These are phyloP conservation scores for Penicillium subrubescens DNA, from an alignment of 495 filamentous ascomycete genomes.

Conservation along the genomic window DNA sequence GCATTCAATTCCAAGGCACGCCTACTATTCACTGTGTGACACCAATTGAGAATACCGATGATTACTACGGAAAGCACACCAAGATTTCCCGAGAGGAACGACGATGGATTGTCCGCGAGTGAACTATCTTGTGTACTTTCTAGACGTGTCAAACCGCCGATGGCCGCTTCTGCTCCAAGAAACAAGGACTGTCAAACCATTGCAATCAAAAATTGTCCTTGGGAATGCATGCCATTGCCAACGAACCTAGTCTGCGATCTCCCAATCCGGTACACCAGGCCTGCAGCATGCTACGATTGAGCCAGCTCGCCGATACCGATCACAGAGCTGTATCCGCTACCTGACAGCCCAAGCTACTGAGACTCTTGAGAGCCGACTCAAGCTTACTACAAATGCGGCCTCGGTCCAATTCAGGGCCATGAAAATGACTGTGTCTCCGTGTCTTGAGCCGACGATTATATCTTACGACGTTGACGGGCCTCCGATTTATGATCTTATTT, in stretches of 20 bases:
- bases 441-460: conserved; percentile 29
- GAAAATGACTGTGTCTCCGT: conserved; percentile 25
- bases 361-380: background rate
- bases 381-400: background rate
- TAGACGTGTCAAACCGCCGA: background rate
- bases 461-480: conserved; percentile 40
- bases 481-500: conserved; percentile 26
- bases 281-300: background rate
- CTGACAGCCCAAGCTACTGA: background rate
- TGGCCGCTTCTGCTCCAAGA: background rate
- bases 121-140: conserved; percentile 10
- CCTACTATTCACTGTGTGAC: conserved; percentile 55
- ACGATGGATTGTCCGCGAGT: conserved; percentile 47
- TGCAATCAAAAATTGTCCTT: background rate
- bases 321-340: background rate
- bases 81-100: conserved; percentile 54
- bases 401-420: conserved; percentile 7
- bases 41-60: conserved; percentile 53
- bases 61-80: conserved; percentile 54
- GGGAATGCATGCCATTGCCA: too few relatives aligned
- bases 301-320: background rate
- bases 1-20: conserved; percentile 49
- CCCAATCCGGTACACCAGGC: background rate
- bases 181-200: background rate
- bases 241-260: background rate